Conservation (phyloP, 208 protist species). For the Leishmania guyanensis region DNA sequence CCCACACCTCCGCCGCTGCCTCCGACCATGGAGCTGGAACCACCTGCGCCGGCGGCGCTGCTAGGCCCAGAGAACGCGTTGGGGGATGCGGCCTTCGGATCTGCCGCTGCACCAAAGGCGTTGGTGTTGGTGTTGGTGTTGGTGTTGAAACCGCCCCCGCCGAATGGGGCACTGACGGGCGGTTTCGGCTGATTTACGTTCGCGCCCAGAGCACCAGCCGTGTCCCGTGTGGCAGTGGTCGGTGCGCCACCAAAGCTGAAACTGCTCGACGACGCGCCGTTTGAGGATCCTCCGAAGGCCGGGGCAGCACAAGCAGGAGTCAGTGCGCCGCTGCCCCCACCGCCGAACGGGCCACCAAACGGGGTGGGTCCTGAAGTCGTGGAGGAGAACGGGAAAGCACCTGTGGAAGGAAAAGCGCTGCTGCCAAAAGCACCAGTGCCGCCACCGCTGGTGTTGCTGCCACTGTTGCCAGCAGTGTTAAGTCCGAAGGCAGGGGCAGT, state of each 20-base stretch:
- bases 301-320: neutral
- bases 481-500: neutral
- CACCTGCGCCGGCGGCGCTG: neutral
- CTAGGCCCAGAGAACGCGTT: neutral
- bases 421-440: neutral
- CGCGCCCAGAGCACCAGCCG: neutral
- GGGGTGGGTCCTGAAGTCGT: neutral
- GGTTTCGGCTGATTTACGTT: neutral
- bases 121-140: neutral
- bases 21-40: neutral
- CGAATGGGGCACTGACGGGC: neutral
- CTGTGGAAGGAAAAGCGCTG: neutral
- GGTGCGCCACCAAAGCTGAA: constrained; percentile 4
- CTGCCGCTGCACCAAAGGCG: neutral
- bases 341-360: neutral
- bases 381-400: neutral
- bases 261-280: neutral
- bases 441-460: neutral
- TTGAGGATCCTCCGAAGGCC: neutral
- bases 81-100: neutral
- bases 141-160: neutral
- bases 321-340: neutral
- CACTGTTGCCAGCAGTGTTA: neutral
- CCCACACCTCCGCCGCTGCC: neutral
- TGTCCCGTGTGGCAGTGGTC: neutral